Base-by-base conservation (phyloP, 2,329 filamentous ascomycete species). In the Cyphellophora attinorum region DNA sequence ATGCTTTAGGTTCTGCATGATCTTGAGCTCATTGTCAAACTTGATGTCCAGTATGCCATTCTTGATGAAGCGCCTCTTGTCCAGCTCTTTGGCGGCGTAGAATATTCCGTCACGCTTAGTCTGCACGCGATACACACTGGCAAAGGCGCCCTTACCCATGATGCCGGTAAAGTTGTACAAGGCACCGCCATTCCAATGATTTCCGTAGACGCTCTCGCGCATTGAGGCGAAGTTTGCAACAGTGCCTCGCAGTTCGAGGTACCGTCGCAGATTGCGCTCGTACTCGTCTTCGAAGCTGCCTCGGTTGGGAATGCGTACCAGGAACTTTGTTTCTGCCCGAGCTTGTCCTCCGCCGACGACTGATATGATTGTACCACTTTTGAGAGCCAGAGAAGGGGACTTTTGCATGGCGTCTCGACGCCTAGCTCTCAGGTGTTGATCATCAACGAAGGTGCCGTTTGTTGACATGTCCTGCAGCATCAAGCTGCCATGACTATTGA, bases 391-490 rank as follows among this genome's bases (percentile, higher is more conserved):
- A 14, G 65, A 70, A 13, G 54, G 64, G 21, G 54, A 52, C 29
- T 41, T 46, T 27, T 34, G 41, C 8, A 31, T 18, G 5, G 31
- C 31, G 16, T 41, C 31, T 16, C 38, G 40, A 27, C 33, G 31
- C 18, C 35, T 42, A 39, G 49, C 57, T 42, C 47, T 55, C 11
- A 98, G 67, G 21, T 85, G 64, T 12, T 67, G 64, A 15, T 74
- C 70, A 58, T 96, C 88, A 37, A 96, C 85, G 40, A 85, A 68
- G 3, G 91, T 96, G 17, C 91, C 91, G 51, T 96, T 98, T n/a
- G 86, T 95, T 0, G 91, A 96, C 54, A 79, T 74, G 53, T 98
- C 91, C 56, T 94, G 80, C 10, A 96, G 65, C 85, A 98, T 94
- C 45, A 95, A 70, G 37, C 83, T 79, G 17, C 82, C 85, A 44